These are phyloP conservation scores for Skeletonema grethae DNA, from an alignment of 108 stramenopile genomes.

Conservation along the genomic window DNA sequence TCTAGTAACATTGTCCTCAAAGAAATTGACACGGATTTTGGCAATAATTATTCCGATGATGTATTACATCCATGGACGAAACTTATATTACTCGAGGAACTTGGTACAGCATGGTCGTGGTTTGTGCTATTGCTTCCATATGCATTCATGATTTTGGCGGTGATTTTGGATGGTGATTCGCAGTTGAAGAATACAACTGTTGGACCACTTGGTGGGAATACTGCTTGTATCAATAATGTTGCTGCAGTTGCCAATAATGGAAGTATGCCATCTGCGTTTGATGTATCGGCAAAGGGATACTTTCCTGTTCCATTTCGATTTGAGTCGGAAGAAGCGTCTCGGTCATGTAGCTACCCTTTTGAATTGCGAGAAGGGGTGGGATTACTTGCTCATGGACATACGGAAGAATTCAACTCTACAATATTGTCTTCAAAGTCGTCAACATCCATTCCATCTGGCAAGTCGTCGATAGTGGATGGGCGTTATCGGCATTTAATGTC, in stretches of 20 bases:
- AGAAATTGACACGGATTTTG: conserved; percentile 28
- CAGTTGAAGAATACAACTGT: conserved; percentile 36
- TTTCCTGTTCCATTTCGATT: conserved; percentile 46
- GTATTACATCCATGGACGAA: conserved; percentile 70
- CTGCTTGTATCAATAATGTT: conserved; percentile 29
- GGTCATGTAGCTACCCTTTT: conserved; percentile 46
- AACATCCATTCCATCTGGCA: conserved; percentile 7
- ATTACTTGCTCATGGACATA: conserved; percentile 39
- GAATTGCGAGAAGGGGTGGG: conserved; percentile 44
- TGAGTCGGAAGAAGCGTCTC: not conserved
- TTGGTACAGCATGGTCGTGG: conserved; percentile 81
- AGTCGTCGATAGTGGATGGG: conserved; percentile 36
- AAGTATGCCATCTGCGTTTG: conserved; percentile 28
- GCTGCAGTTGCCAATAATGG: not conserved
- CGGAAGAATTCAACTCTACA: not conserved
- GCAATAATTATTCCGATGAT: conserved; percentile 19
- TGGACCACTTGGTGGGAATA: conserved; percentile 43
- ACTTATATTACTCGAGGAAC: conserved; percentile 72
- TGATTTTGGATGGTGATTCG: conserved; percentile 54
- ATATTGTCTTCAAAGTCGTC: conserved; percentile 3
- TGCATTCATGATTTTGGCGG: conserved; percentile 54
- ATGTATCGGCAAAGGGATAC: conserved; percentile 33
- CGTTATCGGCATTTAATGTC: conserved; percentile 45
- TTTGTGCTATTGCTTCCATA: conserved; percentile 71
- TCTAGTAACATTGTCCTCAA: conserved; percentile 30